These are phyloP conservation scores for Lycium barbarum DNA, from an alignment of 257 asterid species.

Conservation along the genomic window DNA sequence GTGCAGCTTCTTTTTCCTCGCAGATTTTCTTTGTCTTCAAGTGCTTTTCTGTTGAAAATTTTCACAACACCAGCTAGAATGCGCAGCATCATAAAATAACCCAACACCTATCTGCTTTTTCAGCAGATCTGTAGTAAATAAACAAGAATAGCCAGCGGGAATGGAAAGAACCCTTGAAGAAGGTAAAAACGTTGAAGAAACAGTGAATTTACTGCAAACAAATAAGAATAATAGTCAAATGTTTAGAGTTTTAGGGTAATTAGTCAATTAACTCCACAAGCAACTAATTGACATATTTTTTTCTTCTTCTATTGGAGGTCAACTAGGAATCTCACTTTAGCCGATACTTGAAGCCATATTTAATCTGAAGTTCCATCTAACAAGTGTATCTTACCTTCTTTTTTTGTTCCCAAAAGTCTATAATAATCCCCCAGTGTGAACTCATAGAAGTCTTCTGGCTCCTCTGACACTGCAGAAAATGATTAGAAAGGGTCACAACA, in stretches of 20 bases:
- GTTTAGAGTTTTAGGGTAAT: neutral
- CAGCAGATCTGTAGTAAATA: neutral
- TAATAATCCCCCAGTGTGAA: conserved; percentile 89
- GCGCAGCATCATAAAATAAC: conserved; percentile 10
- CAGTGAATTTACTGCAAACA: neutral
- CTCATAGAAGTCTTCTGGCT: conserved; percentile 85
- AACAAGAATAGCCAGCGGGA: conserved; percentile 25
- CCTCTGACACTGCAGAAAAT: conserved; percentile 54
- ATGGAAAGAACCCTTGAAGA: conserved; percentile 1
- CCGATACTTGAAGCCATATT: conserved; percentile 10
- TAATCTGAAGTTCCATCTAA: neutral
- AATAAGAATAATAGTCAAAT: neutral
- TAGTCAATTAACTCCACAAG: neutral
- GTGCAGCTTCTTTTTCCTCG: conserved; percentile 91
- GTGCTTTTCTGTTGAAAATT: conserved; percentile 59
- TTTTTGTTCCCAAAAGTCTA: conserved; percentile 75
- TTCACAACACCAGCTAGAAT: conserved; percentile 32
- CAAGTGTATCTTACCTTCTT: conserved; percentile 65
- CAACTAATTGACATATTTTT: conserved; percentile 2
- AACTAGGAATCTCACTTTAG: conserved; percentile 8
- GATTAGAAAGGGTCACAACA: neutral
- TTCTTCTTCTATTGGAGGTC: neutral
- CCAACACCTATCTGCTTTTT: neutral
- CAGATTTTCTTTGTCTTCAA: conserved; percentile 87
- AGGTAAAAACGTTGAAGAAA: neutral